Evolutionary conservation across 176 grass and related monocot genomes (phyloP), one percentile per base, ranked within the genome.

Genomic region (Ensete glaucum): DNA sequence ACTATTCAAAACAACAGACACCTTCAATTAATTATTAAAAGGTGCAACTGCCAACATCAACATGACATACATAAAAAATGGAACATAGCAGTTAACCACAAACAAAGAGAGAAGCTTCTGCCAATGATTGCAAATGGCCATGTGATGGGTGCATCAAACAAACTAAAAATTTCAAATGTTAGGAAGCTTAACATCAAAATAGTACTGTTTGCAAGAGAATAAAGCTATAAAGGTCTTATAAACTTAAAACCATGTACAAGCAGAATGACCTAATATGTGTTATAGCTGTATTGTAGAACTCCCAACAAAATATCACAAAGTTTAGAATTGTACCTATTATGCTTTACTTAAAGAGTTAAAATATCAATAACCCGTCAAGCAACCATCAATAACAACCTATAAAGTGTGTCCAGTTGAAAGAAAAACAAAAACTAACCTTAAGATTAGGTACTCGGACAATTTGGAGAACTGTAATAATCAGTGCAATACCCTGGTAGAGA

Each of bases 371-470:
- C 11, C 21, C 5, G 0, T 65, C 9, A 10, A 13, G 63, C 9
- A 65, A 26, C 10, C 63, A 26, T 43, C 5, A 0, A 43, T 43
- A 43, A 43, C 34, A 43, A 43, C 3, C 34, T 43, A 43, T 13
- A 65, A 29, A 65, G 3, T 13, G 17, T 20, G 43, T 49, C 79
- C 81, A 21, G 25, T 67, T 21, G 48, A 74, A 29, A 14, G 59
- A 79, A 72, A 20, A 57, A 68, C 8, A 75, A 74, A 73, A 49
- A 75, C 53, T 88, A 69, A 97, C 93, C 94, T 98, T 98, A 71
- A 98, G 94, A 79, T 98, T 98, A 13, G 94, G 94, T 85, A 98
- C 75, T 81, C 94, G 83, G 52, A 98, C 90, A 71, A 93, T 98
- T 83, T 98, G 94, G 78, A 98, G 89, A 62, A 98, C 94, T 29